Evolutionary conservation across 192 early-diverging fungal genomes (phyloP).

Genomic region (Neocallimastix lanati): DNA sequence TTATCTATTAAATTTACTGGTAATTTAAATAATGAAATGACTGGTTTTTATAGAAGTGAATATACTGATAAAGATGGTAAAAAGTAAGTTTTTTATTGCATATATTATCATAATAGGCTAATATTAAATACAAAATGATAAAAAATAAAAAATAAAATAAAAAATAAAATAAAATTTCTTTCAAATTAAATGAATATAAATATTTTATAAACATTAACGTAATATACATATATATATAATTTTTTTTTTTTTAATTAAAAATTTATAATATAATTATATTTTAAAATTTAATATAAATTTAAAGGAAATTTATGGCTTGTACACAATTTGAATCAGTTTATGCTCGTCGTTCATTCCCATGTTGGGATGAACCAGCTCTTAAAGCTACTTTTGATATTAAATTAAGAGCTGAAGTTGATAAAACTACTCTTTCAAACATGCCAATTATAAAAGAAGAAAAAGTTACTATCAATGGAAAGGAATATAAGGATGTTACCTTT

Average conservation of each 20-base stretch:
- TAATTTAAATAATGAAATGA: slow-evolving; percentile 68
- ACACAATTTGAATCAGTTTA: slow-evolving; percentile 94
- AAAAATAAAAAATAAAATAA: too few relatives aligned
- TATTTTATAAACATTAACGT: too few relatives aligned
- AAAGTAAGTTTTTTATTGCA: slow-evolving; percentile 3
- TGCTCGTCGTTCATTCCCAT: slow-evolving; percentile 82
- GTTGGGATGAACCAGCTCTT: slow-evolving; percentile 87
- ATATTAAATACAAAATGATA: not conserved
- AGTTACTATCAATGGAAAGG: slow-evolving; percentile 22
- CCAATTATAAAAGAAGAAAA: slow-evolving; percentile 47
- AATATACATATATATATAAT: too few relatives aligned
- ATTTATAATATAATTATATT: slow-evolving; percentile 2
- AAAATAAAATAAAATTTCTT: too few relatives aligned
- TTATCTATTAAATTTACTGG: slow-evolving; percentile 28
- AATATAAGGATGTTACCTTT: slow-evolving; percentile 65
- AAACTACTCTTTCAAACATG: slow-evolving; percentile 88
- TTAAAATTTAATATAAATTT: too few relatives aligned
- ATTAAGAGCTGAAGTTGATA: slow-evolving; percentile 48
- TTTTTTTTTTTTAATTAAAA: too few relatives aligned
- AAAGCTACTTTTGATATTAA: slow-evolving; percentile 92
- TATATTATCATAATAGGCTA: too few relatives aligned
- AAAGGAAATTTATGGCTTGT: slow-evolving; percentile 47
- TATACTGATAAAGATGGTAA: slow-evolving; percentile 37
- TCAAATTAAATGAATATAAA: too few relatives aligned
- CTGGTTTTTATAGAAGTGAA: slow-evolving; percentile 77